Percentiles rank a stretch among this genome's conserved stretches.
Evolutionary conservation across 176 grass and related monocot species (phyloP).

Genomic region (Luzula sylvatica): DNA sequence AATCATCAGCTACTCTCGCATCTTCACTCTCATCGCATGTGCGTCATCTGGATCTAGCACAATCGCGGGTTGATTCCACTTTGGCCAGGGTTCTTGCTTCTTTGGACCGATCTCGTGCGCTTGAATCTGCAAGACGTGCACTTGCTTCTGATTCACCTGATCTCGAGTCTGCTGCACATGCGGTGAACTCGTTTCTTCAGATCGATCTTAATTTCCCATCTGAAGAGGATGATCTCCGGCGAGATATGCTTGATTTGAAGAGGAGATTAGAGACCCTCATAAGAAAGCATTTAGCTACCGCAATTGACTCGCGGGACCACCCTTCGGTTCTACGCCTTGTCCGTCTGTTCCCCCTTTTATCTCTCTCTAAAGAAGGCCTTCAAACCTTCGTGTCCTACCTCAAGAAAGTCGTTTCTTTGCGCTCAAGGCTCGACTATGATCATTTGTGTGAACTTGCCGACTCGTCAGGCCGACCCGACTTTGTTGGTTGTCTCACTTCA

Average conservation of each 20-base stretch:
- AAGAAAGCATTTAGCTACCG: conserved; percentile 47
- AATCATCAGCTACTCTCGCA: conserved; percentile 52
- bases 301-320: conserved; percentile 67
- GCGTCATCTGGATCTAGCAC: conserved; percentile 63
- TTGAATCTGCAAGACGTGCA: conserved; percentile 57
- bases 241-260: conserved; percentile 67
- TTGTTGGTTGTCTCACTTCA: conserved; percentile 64
- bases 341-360: conserved; percentile 62
- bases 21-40: conserved; percentile 54
- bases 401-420: conserved; percentile 69
- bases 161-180: conserved; percentile 41
- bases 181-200: conserved; percentile 53
- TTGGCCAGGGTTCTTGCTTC: conserved; percentile 49
- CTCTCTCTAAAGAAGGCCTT: conserved; percentile 59
- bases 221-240: conserved; percentile 56
- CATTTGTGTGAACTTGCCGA: conserved; percentile 47
- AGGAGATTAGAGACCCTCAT: conserved; percentile 56
- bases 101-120: conserved; percentile 57
- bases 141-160: conserved; percentile 41
- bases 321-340: conserved; percentile 57
- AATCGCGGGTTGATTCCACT: conserved; percentile 44
- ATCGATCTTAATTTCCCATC: conserved; percentile 63
- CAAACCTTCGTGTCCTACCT: conserved; percentile 82
- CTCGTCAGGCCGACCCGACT: conserved; percentile 45
- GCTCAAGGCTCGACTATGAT: conserved; percentile 65